phyloP scores from a whole-genome alignment of 1,139 yeast species.

The Yamadazyma oceani region DNA sequence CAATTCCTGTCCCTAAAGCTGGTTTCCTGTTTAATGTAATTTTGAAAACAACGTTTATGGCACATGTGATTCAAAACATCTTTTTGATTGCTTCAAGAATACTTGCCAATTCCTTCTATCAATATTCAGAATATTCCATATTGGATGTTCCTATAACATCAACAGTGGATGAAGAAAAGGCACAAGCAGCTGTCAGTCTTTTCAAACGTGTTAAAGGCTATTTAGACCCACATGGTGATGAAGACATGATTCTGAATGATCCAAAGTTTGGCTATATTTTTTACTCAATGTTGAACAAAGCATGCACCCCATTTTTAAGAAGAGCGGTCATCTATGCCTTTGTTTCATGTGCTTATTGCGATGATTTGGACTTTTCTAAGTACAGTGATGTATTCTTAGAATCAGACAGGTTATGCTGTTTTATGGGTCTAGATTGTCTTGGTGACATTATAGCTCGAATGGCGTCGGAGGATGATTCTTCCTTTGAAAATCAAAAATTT shows the following conservation, averaged over 20 bases:
- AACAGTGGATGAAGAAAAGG: constrained; percentile 21
- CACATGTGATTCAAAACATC: constrained; percentile 37
- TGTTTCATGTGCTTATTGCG: constrained; percentile 56
- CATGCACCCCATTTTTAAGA: constrained; percentile 67
- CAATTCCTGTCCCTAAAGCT: constrained; percentile 41
- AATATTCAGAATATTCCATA: constrained; percentile 23
- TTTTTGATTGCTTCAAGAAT: constrained; percentile 27
- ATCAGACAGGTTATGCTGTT: constrained; percentile 55
- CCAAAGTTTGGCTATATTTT: constrained; percentile 37
- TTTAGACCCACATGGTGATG: constrained; percentile 11
- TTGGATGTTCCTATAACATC: constrained; percentile 36
- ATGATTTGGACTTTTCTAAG: constrained; percentile 27
- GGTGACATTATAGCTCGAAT: constrained; percentile 18
- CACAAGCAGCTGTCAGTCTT: constrained; percentile 16
- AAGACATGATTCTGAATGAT: constrained; percentile 15
- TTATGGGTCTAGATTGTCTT: constrained; percentile 49
- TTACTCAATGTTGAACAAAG: constrained; percentile 56
- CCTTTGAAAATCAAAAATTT: constrained; percentile 20
- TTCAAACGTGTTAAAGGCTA: constrained; percentile 16
- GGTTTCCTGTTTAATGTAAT: constrained; percentile 42
- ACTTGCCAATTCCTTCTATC: constrained; percentile 23
- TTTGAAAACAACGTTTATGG: constrained; percentile 41
- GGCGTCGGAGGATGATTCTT: constrained; percentile 7
- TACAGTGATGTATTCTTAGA: constrained; percentile 40
- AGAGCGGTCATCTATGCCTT: constrained; percentile 60